Conservation (phyloP, 2,329 filamentous ascomycete genomes). For the Cercospora berteroae region DNA sequence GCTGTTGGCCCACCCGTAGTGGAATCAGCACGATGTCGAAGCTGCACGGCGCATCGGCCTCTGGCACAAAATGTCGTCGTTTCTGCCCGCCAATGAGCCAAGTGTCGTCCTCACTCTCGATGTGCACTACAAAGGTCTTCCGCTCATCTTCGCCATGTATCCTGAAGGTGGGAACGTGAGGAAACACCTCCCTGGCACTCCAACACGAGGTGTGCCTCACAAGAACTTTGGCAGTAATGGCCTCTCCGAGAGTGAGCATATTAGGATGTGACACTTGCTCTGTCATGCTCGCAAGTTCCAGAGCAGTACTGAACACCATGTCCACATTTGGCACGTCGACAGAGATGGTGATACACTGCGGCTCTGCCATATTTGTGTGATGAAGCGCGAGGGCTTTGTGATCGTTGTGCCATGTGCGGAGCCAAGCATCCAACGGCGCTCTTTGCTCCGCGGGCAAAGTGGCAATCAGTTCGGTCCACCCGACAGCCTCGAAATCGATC, state of each 20-base stretch:
- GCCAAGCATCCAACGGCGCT: constrained; percentile 50
- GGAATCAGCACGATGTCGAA: constrained; percentile 78
- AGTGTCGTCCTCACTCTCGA: constrained; percentile 68
- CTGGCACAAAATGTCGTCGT: constrained; percentile 69
- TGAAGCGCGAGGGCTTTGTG: constrained; percentile 32
- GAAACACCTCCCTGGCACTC: constrained; percentile 51
- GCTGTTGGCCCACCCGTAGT: constrained; percentile 71
- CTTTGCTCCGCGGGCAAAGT: constrained; percentile 49
- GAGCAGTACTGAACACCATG: constrained; percentile 70
- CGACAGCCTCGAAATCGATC: constrained; percentile 51
- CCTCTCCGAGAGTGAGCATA: constrained; percentile 61
- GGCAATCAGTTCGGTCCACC: constrained; percentile 54
- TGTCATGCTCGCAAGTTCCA: constrained; percentile 28
- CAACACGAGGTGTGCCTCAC: constrained; percentile 58
- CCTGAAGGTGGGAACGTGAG: constrained; percentile 24
- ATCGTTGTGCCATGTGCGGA: constrained; percentile 56
- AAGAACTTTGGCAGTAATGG: constrained; percentile 60
- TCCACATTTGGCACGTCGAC: constrained; percentile 84
- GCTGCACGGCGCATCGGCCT: constrained; percentile 30
- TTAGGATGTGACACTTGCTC: constrained; percentile 24
- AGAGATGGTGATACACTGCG: constrained; percentile 72
- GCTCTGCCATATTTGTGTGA: constrained; percentile 24
- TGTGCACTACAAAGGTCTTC: constrained; percentile 76
- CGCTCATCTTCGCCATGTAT: constrained; percentile 20
- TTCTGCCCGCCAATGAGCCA: constrained; percentile 85